Base-by-base conservation (phyloP, 2,329 filamentous ascomycete genomes). In the Sphaceloma murrayae region DNA sequence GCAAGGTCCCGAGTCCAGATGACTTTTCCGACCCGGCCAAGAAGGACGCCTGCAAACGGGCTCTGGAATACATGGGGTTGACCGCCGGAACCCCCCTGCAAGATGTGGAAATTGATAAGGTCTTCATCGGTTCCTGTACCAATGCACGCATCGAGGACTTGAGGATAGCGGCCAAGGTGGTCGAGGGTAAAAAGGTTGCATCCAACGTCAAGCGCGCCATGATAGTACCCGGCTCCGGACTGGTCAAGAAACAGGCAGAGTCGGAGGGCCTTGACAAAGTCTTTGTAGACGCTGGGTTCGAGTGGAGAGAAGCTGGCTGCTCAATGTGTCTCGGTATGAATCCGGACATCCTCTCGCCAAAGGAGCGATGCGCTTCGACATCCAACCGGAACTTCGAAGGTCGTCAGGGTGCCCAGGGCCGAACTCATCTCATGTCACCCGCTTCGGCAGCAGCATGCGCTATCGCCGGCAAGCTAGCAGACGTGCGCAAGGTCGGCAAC, bases 271-370 rank as follows among this genome's bases (percentile, higher is more conserved):
- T 98, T 3, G 85, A 96, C 67, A 85, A 87, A 70, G 83, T 95
- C 59, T 96, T 98, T 65, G 59, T 69, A 6, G 85, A 94, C 49
- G 88, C 91, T 38, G 91, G 91, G 5, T 96, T 96, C 54, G 89
- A 96, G 63, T 96, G 89, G 89, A 79, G 91, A 61, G 91, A 98
- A 69, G 91, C 91, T 53, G 91, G 91, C 39, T 98, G 91, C 75
- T 94, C 85, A 51, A 98, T 98, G 91, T 96, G 91, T 62, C 75
- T 98, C 45, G 91, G 91, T 62, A 98, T 98, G 89, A 98, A 98
- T 71, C 89, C 91, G 0, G 91, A 98, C 62, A 96, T 98, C 51
- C 75, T 96, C 34, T 79, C 87, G 2, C 88, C 91, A 44, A 77
- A 82, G 62, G 91, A 98, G 68, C 81, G 91, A 58, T 96, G 91